Base-by-base conservation (phyloP, 139 green algal species). In the Diplosphaera chodatii region DNA sequence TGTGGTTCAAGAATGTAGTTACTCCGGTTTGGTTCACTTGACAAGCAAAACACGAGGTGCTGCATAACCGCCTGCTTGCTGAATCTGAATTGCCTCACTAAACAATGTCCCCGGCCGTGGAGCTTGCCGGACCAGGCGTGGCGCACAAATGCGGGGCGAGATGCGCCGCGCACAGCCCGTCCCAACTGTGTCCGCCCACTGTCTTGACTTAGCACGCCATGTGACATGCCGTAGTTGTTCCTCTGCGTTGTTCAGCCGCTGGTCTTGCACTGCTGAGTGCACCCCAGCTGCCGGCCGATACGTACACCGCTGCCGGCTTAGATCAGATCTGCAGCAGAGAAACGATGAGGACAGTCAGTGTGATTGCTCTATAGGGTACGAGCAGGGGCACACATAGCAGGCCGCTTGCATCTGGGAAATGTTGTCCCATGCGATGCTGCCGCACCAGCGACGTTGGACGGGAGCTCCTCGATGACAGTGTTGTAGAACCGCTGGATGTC, bases 401-500 rank as follows among this genome's bases (percentile, higher is more conserved):
- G n/a, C n/a, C n/a, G n/a, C n/a, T n/a, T n/a, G n/a, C n/a, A n/a
- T n/a, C n/a, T n/a, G n/a, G n/a, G n/a, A n/a, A n/a, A n/a, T n/a
- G n/a, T n/a, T n/a, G n/a, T n/a, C n/a, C n/a, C n/a, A n/a, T n/a
- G n/a, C n/a, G n/a, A n/a, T n/a, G n/a, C n/a, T n/a, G n/a, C n/a
- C n/a, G n/a, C 48, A 59, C 48, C 94, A 56, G 93, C 93, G 18
- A 99, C 92, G 84, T 99, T 97, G 75, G 80, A 88, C 63, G 95
- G 95, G 70, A 99, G 89, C 89, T 98, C 92, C 89, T 98, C 95
- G 69, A 99, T 92, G 28, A 95, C 82, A 40, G 95, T 99, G 89
- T 98, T 98, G 92, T 98, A 98, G 88, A 98, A 99, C 32, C 85
- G 83, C 91, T 99, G 95, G 78, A 99, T 97, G 85, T 99, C 94